Percentiles rank a stretch among this genome's conserved stretches.
Evolutionary conservation across 1,284 basidiomycete species (phyloP).

Genomic region (Cryptococcus sp.): DNA sequence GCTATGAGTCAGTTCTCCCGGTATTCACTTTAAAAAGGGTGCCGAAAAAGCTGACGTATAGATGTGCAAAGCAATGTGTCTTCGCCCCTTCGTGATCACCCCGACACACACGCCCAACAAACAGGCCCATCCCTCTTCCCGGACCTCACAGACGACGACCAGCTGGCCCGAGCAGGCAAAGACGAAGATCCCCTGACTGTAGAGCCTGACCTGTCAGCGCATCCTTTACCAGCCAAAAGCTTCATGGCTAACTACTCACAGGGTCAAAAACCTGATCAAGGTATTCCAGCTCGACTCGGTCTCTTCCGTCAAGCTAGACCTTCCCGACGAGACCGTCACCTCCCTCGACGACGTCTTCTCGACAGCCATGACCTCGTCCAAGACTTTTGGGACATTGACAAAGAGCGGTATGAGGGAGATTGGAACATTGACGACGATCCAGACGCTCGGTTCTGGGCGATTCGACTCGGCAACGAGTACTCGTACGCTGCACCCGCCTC

Average conservation of each 20-base stretch:
- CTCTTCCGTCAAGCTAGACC: slow-evolving; percentile 11
- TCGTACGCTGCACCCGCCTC: slow-evolving; percentile 1
- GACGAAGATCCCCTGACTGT: slow-evolving; percentile 10
- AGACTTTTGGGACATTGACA: slow-evolving; percentile 1
- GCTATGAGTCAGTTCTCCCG: slow-evolving; percentile 12
- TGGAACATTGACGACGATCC: slow-evolving; percentile 5
- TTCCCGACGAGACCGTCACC: too few species aligned
- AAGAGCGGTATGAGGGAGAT: not conserved
- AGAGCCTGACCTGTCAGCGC: slow-evolving; percentile 13
- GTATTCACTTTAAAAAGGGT: not conserved
- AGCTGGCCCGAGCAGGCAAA: slow-evolving; percentile 13
- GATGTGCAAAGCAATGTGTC: slow-evolving; percentile 18
- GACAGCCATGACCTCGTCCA: not conserved
- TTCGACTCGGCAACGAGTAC: too few species aligned
- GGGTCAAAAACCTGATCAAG: slow-evolving; percentile 23
- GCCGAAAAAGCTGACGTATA: not conserved
- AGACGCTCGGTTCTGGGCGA: slow-evolving; percentile 1
- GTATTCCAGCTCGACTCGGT: slow-evolving; percentile 20
- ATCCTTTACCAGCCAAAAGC: too few species aligned
- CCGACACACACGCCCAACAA: slow-evolving; percentile 18
- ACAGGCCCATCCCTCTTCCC: slow-evolving; percentile 11
- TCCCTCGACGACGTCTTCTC: too few species aligned
- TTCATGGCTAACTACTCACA: not conserved
- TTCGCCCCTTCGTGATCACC: slow-evolving; percentile 14
- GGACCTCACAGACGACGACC: slow-evolving; percentile 9